A percentile compares a stretch with the other conserved stretches of the same genome.
These are phyloP conservation scores for Aspergillus sp. DNA, from an alignment of 2,329 filamentous ascomycete genomes.

Conservation along the genomic window DNA sequence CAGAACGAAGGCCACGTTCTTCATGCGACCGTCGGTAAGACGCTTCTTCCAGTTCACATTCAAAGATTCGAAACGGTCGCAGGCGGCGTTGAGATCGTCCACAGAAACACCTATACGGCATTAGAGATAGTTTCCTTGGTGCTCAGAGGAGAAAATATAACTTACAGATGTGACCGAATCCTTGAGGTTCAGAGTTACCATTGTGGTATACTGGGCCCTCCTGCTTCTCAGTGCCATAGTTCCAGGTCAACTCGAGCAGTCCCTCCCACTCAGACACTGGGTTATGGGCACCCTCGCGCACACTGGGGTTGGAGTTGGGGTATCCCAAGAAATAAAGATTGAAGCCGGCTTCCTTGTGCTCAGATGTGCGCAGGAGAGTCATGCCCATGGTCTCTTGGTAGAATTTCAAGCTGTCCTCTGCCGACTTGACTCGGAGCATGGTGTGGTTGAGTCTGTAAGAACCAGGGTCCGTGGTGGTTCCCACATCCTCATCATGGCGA, in stretches of 20 bases:
- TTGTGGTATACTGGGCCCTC: slow-evolving; percentile 86
- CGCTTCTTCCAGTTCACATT: slow-evolving; percentile 92
- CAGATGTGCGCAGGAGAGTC: slow-evolving; percentile 68
- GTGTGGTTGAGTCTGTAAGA: slow-evolving; percentile 66
- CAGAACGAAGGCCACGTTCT: slow-evolving; percentile 85
- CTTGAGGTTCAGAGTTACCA: slow-evolving; percentile 85
- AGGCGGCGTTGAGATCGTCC: slow-evolving; percentile 84
- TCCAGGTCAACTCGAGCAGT: slow-evolving; percentile 85
- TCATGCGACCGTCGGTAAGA: slow-evolving; percentile 85
- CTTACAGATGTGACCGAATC: slow-evolving; percentile 88
- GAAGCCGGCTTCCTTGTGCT: slow-evolving; percentile 68
- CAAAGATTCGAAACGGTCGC: slow-evolving; percentile 75
- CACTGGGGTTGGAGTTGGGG: slow-evolving; percentile 50
- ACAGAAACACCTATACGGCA: slow-evolving; percentile 62
- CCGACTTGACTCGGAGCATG: slow-evolving; percentile 90
- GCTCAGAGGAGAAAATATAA: slow-evolving; percentile 11
- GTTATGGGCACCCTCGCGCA: slow-evolving; percentile 49
- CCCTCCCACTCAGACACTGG: slow-evolving; percentile 69
- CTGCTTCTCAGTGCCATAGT: slow-evolving; percentile 67
- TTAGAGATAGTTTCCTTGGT: slow-evolving; percentile 1
- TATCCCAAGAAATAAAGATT: slow-evolving; percentile 94
- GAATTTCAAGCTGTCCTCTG: slow-evolving; percentile 68
- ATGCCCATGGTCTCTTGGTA: slow-evolving; percentile 88
- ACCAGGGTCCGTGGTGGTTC: slow-evolving; percentile 65
- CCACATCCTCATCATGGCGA: slow-evolving; percentile 67